Evolutionary conservation across 129 eudicot species (phyloP).

Genomic region (Flaveria sonorensis): DNA sequence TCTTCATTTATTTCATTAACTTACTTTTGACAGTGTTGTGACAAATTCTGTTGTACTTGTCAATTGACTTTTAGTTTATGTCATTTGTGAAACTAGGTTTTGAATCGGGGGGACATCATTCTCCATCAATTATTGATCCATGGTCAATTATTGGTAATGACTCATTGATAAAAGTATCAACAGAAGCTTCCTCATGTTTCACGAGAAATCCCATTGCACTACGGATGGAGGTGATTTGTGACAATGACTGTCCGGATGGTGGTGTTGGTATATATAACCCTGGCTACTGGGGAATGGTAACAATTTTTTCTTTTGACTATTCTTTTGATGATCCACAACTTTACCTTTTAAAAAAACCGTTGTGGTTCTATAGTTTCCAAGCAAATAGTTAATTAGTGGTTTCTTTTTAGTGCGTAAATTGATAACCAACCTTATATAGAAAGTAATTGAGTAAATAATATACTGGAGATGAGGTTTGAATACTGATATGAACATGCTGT

Average conservation of each 20-base stretch:
- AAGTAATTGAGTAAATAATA: background rate
- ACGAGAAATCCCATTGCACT: conserved; percentile 73
- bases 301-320: background rate
- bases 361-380: too few species aligned
- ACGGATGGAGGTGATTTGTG: conserved; percentile 81
- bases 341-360: background rate
- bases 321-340: background rate
- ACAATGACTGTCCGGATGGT: conserved; percentile 60
- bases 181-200: conserved; percentile 80
- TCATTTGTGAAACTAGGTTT: conserved; percentile 58
- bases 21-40: too few species aligned
- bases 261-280: conserved; percentile 97
- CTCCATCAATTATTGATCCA: conserved; percentile 82
- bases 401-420: background rate
- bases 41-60: background rate
- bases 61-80: conserved; percentile 1
- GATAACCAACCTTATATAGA: background rate
- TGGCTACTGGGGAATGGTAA: conserved; percentile 99
- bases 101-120: conserved; percentile 87
- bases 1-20: too few species aligned
- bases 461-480: background rate
- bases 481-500: too few species aligned
- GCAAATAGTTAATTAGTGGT: too few species aligned
- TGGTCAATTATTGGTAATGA: conserved; percentile 85
- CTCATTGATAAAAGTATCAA: conserved; percentile 51